Conservation (phyloP, 805 yeast genomes). For the Candida tibetensis region DNA sequence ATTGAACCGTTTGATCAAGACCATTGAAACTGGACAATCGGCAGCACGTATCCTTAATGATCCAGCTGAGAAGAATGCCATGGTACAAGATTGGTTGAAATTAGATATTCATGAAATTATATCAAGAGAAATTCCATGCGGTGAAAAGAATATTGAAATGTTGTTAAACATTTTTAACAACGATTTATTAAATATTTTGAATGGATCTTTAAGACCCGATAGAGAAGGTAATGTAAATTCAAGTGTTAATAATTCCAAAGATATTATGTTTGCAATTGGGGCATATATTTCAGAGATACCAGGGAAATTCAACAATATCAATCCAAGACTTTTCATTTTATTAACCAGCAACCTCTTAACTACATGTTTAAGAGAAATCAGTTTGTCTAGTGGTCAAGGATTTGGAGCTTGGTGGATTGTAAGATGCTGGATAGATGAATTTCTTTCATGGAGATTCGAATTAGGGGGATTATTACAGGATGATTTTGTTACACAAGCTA, state of each 20-base stretch:
- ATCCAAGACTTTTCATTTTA: constrained; percentile 55
- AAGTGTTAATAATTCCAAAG: neutral
- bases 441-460: constrained; percentile 64
- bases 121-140: constrained; percentile 52
- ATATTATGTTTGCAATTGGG: constrained; percentile 15
- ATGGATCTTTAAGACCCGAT: constrained; percentile 4
- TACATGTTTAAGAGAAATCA: constrained; percentile 59
- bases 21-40: constrained; percentile 50
- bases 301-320: constrained; percentile 44
- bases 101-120: constrained; percentile 48
- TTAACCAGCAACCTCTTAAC: constrained; percentile 54
- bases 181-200: constrained; percentile 19
- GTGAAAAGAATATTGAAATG: constrained; percentile 25
- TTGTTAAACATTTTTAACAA: constrained; percentile 32
- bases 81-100: constrained; percentile 59
- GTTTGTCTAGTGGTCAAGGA: constrained; percentile 54
- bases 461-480: constrained; percentile 50
- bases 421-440: constrained; percentile 75
- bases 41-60: constrained; percentile 47
- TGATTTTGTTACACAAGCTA: constrained; percentile 16
- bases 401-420: constrained; percentile 77
- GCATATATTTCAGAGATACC: constrained; percentile 42
- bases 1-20: constrained; percentile 52
- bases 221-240: neutral
- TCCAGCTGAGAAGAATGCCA: constrained; percentile 42